Base-by-base conservation (phyloP, 441 rosid species). In the Populus hybrid region DNA sequence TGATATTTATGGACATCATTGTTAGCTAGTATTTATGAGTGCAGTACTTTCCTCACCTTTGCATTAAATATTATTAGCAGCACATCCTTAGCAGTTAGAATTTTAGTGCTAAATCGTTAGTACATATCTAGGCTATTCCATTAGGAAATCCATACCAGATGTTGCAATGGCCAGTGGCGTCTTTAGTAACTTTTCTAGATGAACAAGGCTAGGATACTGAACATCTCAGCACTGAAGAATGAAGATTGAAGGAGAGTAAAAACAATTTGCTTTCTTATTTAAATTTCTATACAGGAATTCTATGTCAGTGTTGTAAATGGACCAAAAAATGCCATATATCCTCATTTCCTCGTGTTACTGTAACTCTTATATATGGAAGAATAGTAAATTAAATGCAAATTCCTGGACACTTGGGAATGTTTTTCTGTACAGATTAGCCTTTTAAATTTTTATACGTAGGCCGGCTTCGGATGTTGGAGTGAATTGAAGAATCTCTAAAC, bases 111-210 rank as follows among this genome's bases (percentile, higher is more conserved):
- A 42, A 11, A 61, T 63, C 24, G 24, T 24, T 24, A 24, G 28
- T 70, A 12, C 10, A 11, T 66, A 21, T 36, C 38, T 42, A 67
- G 57, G 40, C 14, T 61, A 19, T 24, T n/a, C 69, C 57, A 24
- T 18, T 18, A 38, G 70, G 61, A n/a, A 24, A 69, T 36, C 19
- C 7, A 7, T 68, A 77, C 16, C 70, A 70, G 69, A 63, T 0
- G 23, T 38, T 77, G 23, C 16, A 30, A 77, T 63, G 70, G 75
- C 34, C 71, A 38, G 40, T 59, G 38, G 59, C 46, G 3, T 61
- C 63, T 70, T 70, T 76, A 57, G 18, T 76, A 24, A 26, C 73
- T 76, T 76, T 70, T 70, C 70, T 36, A 70, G 75, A 77, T 28
- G 63, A 9, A 28, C 19, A 34, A 69, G 66, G 50, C 26, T 34